phyloP scores from a whole-genome alignment of 805 yeast species.

The Ascoidea asiatica region DNA sequence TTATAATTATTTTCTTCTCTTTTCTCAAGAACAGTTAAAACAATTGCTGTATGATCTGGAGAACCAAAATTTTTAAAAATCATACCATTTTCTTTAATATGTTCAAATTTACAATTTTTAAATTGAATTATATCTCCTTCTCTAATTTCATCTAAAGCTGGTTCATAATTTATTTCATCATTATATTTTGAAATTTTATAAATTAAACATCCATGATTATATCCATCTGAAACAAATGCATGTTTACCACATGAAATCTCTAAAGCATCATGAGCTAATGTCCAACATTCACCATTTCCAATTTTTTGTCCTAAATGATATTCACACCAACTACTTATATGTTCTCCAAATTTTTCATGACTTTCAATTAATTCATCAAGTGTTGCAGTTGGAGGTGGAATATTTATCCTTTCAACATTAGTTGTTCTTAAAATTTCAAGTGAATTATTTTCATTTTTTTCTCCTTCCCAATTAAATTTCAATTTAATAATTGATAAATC shows the following conservation, averaged over 20 bases:
- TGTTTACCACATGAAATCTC: conserved; percentile 41
- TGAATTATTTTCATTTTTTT: no score
- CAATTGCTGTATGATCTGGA: conserved; percentile 39
- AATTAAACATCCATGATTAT: conserved; percentile 30
- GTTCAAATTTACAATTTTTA: conserved; percentile 23
- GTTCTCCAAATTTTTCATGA: conserved; percentile 30
- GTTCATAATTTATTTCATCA: conserved; percentile 5
- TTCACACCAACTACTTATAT: conserved; percentile 43
- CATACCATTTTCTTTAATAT: no score
- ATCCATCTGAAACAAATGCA: conserved; percentile 37
- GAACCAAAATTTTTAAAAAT: conserved; percentile 30
- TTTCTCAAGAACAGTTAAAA: conserved; percentile 20
- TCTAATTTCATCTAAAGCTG: conserved; percentile 25
- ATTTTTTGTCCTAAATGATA: conserved; percentile 31
- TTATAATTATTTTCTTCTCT: conserved; percentile 14
- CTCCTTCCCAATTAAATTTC: conserved; percentile 28
- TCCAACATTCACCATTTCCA: conserved; percentile 52
- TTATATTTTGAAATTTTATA: conserved; percentile 11
- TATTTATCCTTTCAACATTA: conserved; percentile 18
- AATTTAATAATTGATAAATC: conserved; percentile 27
- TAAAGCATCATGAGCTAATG: conserved; percentile 40
- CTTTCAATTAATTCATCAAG: conserved; percentile 20
- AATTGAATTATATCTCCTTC: conserved; percentile 48
- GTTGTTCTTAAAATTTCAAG: conserved; percentile 14
- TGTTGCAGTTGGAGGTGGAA: conserved; percentile 32